Conservation (phyloP, 495 filamentous ascomycete genomes). For the Neurospora pannonica region DNA sequence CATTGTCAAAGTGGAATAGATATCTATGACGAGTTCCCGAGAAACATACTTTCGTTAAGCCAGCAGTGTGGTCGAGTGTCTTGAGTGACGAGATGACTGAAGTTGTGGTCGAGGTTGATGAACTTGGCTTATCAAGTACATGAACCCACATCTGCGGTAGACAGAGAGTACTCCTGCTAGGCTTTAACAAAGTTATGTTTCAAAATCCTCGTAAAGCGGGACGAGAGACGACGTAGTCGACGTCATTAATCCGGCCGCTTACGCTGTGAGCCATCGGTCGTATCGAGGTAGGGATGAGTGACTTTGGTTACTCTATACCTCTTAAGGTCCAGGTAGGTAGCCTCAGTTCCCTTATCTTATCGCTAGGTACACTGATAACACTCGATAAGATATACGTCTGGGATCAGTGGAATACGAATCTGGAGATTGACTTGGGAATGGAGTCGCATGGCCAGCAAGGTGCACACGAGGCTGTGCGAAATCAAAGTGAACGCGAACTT, state of each 20-base stretch:
- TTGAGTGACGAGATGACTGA: too few species aligned
- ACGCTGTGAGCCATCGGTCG: neutral
- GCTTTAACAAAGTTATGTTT: neutral
- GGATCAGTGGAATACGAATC: too few species aligned
- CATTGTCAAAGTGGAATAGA: neutral
- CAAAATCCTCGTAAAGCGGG: neutral
- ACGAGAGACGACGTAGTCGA: neutral
- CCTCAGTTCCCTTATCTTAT: neutral
- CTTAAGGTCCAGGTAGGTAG: too few species aligned
- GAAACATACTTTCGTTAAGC: neutral
- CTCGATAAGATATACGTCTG: neutral
- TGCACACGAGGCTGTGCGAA: neutral
- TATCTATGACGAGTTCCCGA: neutral
- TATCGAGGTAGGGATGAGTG: neutral
- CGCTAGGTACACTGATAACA: neutral
- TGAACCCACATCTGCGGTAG: neutral
- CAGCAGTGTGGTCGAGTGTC: neutral
- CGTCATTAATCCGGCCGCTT: neutral
- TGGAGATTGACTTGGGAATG: neutral
- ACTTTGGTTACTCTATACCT: neutral
- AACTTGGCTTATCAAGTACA: neutral
- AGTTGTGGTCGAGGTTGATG: neutral
- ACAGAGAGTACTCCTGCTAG: neutral
- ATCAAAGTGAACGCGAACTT: neutral
- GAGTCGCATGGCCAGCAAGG: neutral